Conservation (phyloP, 208 protist genomes). For the Trypanosoma grayi region DNA sequence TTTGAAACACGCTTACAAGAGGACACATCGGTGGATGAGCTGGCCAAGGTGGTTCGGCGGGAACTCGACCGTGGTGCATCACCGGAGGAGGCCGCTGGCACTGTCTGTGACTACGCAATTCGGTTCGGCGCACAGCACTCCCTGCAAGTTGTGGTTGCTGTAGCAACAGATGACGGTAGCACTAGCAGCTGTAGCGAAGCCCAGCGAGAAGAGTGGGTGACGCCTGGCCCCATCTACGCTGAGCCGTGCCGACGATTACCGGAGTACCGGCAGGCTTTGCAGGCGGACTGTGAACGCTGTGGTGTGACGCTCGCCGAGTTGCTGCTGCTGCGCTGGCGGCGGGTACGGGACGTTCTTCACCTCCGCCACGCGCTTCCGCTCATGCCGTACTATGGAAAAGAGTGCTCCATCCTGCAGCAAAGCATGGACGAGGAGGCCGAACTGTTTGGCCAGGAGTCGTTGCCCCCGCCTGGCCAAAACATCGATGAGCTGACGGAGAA, state of each 20-base stretch:
- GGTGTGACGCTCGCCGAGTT: constrained; percentile 43
- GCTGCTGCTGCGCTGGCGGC: constrained; percentile 53
- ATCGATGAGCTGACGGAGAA: constrained; percentile 1
- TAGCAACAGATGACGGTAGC: constrained; percentile 25
- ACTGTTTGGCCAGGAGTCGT: constrained; percentile 42
- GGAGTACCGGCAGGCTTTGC: constrained; percentile 34
- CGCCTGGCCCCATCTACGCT: constrained; percentile 70
- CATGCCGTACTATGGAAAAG: constrained; percentile 50
- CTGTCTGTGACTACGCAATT: constrained; percentile 76
- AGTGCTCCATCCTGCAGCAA: constrained; percentile 65
- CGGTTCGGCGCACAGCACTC: constrained; percentile 71
- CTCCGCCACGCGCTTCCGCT: constrained; percentile 47
- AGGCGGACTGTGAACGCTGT: constrained; percentile 62
- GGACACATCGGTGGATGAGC: constrained; percentile 71
- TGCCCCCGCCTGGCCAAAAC: constrained; percentile 3
- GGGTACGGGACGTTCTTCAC: constrained; percentile 45
- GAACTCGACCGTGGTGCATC: constrained; percentile 33
- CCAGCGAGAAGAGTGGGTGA: constrained; percentile 42
- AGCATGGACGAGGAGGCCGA: constrained; percentile 78
- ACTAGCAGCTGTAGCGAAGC: neutral
- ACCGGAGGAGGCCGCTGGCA: constrained; percentile 54
- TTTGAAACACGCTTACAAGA: constrained; percentile 65
- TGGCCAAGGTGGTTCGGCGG: constrained; percentile 59
- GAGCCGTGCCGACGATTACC: constrained; percentile 43
- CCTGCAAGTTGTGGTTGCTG: constrained; percentile 73